Conservation (phyloP, 768 basidiomycete genomes). For the Podaxis sp. region DNA sequence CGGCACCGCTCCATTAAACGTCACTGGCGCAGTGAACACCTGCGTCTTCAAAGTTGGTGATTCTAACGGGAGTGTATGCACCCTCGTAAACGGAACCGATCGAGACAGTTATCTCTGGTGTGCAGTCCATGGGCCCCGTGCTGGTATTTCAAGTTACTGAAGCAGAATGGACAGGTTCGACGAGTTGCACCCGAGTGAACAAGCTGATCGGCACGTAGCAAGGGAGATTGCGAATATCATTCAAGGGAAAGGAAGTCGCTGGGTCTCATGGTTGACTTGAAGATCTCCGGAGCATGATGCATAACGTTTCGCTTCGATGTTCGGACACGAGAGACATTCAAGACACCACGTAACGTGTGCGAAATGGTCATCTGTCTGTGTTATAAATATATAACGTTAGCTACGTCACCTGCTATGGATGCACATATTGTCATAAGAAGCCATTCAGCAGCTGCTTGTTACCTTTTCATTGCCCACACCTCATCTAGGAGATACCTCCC, state of each 20-base stretch:
- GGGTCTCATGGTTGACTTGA: conserved; percentile 52
- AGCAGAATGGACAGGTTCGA: conserved; percentile 38
- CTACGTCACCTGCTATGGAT: too few relatives aligned
- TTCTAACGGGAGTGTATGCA: conserved; percentile 28
- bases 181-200: conserved; percentile 61
- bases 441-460: too few relatives aligned
- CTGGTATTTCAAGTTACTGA: background rate
- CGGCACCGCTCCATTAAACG: conserved; percentile 60
- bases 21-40: conserved; percentile 48
- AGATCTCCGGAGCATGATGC: background rate
- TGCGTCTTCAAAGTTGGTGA: conserved; percentile 42
- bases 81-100: conserved; percentile 39
- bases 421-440: too few relatives aligned
- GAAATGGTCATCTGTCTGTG: too few relatives aligned
- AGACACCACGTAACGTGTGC: too few relatives aligned
- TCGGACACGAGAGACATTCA: too few relatives aligned
- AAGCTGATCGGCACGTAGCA: conserved; percentile 52
- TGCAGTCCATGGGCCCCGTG: conserved; percentile 16
- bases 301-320: background rate
- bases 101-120: conserved; percentile 63
- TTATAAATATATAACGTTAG: too few relatives aligned
- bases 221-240: conserved; percentile 48
- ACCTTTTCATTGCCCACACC: too few relatives aligned
- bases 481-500: too few relatives aligned
- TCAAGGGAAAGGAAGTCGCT: conserved; percentile 30